Evolutionary conservation across 1,284 basidiomycete genomes (phyloP), one percentile per base, ranked within the genome.

Genomic region (Trichosporon coremiiforme): DNA sequence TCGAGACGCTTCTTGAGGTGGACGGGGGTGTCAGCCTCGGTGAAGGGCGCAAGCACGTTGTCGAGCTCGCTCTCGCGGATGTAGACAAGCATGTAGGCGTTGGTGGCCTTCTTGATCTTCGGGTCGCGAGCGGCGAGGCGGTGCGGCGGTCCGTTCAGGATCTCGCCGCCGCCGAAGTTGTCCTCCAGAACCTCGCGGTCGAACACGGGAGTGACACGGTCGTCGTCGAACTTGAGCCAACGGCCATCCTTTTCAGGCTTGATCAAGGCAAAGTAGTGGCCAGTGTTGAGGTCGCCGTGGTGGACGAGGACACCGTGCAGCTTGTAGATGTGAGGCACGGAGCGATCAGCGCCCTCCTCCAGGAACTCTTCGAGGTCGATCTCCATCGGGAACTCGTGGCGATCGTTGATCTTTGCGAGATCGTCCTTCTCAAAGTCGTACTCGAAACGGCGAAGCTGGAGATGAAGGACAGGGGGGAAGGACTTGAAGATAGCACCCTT

Each of bases 371-470:
- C 89, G 38, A 99, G 90, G 79, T 99, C 95, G 75, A 99, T 98
- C 80, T 96, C 93, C 84, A 97, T 95, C 29, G 97, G 97, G 84
- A 98, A 99, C 85, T 99, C 97, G 82, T 98, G 95, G 47, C 97
- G 93, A 84, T 99, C 97, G 80, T 99, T 99, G 85, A 99, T 98
- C 89, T 99, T 99, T 86, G 98, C 94, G 90, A 99, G 96, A 68
- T 95, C 93, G 83, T 99, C 97, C 68, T 95, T 92, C 84, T 98
- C 95, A 73, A 99, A 91, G 85, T 99, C 97, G 82, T 99, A 99
- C 84, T 99, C 97, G 85, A 99, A 99, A 55, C 97, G 92, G 84
- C 99, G 97, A 76, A 99, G 90, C 83, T 99, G 97, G 38, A 99
- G 87, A 82, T 99, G 97, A 66, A 99, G 89, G 20, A 99, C 96